These are phyloP conservation scores for Hanseniaspora gamundiae DNA, from an alignment of 1,139 yeast genomes.

Conservation along the genomic window DNA sequence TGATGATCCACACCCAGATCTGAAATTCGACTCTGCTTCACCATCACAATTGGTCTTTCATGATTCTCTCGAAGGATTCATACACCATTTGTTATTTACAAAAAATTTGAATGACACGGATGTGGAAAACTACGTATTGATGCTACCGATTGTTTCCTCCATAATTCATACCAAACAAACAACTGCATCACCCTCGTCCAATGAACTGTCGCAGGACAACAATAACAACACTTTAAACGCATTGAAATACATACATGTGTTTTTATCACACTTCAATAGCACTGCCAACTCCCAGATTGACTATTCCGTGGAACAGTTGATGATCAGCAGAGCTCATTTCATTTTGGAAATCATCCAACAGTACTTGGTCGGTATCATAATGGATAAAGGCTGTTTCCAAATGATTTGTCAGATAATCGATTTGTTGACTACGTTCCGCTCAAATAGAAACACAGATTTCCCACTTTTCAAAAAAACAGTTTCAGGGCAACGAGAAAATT, in stretches of 20 bases:
- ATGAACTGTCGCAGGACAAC: no score
- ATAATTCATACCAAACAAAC: no score
- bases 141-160: constrained; percentile 43
- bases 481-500: not conserved
- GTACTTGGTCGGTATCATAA: not conserved
- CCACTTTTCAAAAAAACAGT: not conserved
- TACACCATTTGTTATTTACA: constrained; percentile 60
- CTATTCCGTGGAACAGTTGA: not conserved
- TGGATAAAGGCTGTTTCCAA: not conserved
- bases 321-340: not conserved
- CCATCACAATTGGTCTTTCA: constrained; percentile 27
- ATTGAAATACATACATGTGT: not conserved
- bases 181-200: no score
- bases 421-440: not conserved
- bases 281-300: not conserved
- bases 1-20: constrained; percentile 55
- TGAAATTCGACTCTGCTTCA: constrained; percentile 35
- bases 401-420: not conserved
- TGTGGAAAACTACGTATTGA: constrained; percentile 37
- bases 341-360: constrained; percentile 7
- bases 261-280: not conserved
- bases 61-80: constrained; percentile 56
- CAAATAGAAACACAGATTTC: not conserved
- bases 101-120: constrained; percentile 28
- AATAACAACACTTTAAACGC: not conserved